Percentiles rank a stretch among this genome's conserved stretches.
Evolutionary conservation across 2,329 filamentous ascomycete species (phyloP).

Genomic region (Colletotrichum acutatum): DNA sequence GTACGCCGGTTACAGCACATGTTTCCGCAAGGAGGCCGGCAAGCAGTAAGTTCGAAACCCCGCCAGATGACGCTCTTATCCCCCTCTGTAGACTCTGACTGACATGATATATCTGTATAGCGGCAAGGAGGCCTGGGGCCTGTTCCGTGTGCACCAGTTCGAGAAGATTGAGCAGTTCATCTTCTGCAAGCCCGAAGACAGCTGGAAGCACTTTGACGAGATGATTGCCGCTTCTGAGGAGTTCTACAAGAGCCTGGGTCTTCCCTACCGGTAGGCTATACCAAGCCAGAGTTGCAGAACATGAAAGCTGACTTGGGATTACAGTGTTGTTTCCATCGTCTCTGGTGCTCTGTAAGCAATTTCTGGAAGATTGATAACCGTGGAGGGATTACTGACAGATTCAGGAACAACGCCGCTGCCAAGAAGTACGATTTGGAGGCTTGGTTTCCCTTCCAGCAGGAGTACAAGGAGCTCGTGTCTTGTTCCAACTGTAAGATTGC

Average conservation of each 20-base stretch:
- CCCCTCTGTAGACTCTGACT: neutral
- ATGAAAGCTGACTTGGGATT: neutral
- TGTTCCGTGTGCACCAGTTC: slow-evolving; percentile 98
- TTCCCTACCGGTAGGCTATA: slow-evolving; percentile 76
- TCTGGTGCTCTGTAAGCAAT: slow-evolving; percentile 78
- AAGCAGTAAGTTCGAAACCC: slow-evolving; percentile 67
- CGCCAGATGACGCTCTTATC: neutral
- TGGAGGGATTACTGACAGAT: neutral
- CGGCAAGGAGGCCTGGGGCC: slow-evolving; percentile 93
- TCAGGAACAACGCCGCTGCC: slow-evolving; percentile 68
- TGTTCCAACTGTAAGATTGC: slow-evolving; percentile 89
- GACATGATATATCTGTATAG: slow-evolving; percentile 30
- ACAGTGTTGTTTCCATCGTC: slow-evolving; percentile 83
- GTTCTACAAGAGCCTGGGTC: slow-evolving; percentile 89
- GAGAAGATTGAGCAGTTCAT: slow-evolving; percentile 92
- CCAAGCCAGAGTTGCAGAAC: neutral
- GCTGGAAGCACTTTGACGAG: slow-evolving; percentile 91
- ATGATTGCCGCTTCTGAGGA: slow-evolving; percentile 94
- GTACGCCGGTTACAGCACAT: slow-evolving; percentile 92
- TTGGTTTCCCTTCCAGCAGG: slow-evolving; percentile 95
- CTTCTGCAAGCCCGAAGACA: slow-evolving; percentile 86
- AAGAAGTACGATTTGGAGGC: slow-evolving; percentile 98
- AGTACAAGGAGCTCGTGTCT: slow-evolving; percentile 98
- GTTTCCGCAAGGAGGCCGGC: slow-evolving; percentile 95
- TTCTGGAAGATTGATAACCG: no score